phyloP scores from a whole-genome alignment of 2,329 filamentous ascomycete species.

The Paraphaeosphaeria sporulosa region DNA sequence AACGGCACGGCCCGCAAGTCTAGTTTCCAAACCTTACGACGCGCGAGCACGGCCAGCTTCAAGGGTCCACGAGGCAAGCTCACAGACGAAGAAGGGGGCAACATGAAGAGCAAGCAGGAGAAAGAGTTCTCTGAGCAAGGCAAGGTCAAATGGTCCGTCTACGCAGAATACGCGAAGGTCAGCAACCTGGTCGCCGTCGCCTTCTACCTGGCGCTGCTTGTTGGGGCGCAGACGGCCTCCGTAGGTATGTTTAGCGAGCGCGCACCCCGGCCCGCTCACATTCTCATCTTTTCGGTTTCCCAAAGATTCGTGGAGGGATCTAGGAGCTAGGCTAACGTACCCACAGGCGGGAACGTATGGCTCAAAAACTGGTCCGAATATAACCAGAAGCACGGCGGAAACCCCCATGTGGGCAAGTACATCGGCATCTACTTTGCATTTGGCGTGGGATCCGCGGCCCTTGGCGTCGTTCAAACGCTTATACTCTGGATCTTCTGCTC shows the following conservation, averaged over 20 bases:
- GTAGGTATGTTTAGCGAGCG: conserved; percentile 66
- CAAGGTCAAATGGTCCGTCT: conserved; percentile 97
- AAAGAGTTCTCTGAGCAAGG: conserved; percentile 94
- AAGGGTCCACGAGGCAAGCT: conserved; percentile 84
- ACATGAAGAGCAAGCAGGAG: conserved; percentile 78
- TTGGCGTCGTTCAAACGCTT: conserved; percentile 91
- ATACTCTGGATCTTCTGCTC: conserved; percentile 99
- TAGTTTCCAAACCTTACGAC: conserved; percentile 82
- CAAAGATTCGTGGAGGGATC: neutral
- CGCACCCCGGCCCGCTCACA: conserved; percentile 23
- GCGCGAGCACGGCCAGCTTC: conserved; percentile 92
- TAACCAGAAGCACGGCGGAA: conserved; percentile 73
- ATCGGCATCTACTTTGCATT: conserved; percentile 96
- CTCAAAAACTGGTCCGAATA: conserved; percentile 89
- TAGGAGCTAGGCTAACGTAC: conserved; percentile 27
- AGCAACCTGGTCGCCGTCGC: conserved; percentile 86
- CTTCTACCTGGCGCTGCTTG: conserved; percentile 78
- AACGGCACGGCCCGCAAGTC: conserved; percentile 65
- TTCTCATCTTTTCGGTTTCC: conserved; percentile 20
- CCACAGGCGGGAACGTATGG: conserved; percentile 81
- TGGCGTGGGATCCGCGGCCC: conserved; percentile 81
- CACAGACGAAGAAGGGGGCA: conserved; percentile 80
- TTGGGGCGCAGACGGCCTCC: conserved; percentile 81
- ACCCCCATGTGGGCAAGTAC: conserved; percentile 83
- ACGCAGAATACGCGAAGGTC: conserved; percentile 91